A percentile compares a stretch with the other conserved stretches of the same genome.
phyloP scores from a whole-genome alignment of 2,329 filamentous ascomycete species.

The Coniochaeta hoffmannii region DNA sequence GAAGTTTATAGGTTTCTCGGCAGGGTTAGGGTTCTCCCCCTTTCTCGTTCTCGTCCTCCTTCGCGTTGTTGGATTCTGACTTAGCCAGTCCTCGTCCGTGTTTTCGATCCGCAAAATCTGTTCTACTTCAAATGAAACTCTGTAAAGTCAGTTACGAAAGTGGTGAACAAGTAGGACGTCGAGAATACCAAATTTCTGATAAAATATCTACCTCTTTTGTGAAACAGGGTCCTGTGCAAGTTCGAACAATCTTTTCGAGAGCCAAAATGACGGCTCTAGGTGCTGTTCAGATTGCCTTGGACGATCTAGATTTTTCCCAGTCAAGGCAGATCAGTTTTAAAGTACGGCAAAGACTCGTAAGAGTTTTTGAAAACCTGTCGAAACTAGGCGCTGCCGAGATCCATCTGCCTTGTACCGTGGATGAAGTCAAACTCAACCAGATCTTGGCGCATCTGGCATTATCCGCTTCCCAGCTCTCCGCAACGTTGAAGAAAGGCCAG shows the following conservation, averaged over 20 bases:
- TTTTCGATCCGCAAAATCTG: background rate
- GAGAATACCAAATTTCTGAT: background rate
- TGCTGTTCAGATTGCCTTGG: background rate
- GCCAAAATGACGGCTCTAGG: background rate
- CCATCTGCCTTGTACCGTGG: conserved; percentile 6
- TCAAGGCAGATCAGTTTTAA: background rate
- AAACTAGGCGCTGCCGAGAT: conserved; percentile 2
- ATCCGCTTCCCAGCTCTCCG: conserved; percentile 6
- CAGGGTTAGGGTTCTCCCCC: too few species aligned
- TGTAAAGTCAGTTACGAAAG: too few species aligned
- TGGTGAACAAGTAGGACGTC: too few species aligned
- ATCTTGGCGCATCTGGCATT: conserved; percentile 6
- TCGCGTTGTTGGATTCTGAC: too few species aligned
- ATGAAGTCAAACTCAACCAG: conserved; percentile 7
- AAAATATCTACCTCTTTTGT: background rate
- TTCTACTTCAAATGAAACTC: too few species aligned
- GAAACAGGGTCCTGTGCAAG: too few species aligned
- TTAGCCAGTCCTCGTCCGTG: too few species aligned
- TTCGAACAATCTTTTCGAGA: too few species aligned
- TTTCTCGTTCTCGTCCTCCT: too few species aligned
- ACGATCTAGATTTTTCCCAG: background rate
- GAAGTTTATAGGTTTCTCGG: too few species aligned
- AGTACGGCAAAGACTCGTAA: background rate
- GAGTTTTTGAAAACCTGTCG: background rate
- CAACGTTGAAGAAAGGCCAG: conserved; percentile 4